A percentile compares a stretch with the other conserved stretches of the same genome.
Evolutionary conservation across 1,284 basidiomycete genomes (phyloP).

Genomic region (Neotropicomus parvogracilis): DNA sequence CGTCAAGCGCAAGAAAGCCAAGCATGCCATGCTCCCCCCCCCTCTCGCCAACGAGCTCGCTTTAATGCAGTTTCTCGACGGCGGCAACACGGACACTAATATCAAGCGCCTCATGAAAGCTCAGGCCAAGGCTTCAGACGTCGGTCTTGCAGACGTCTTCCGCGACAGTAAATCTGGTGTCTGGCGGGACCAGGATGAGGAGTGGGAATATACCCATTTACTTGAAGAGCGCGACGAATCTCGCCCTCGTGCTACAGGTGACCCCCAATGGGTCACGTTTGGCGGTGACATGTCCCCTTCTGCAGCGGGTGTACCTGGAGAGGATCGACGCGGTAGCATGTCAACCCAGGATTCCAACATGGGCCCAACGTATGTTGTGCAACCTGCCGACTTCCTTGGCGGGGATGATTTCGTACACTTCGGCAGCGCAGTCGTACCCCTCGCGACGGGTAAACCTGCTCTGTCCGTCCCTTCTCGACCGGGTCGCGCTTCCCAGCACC

Average conservation of each 20-base stretch:
- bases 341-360: conserved; percentile 54
- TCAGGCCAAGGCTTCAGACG: conserved; percentile 44
- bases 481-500: conserved; percentile 38
- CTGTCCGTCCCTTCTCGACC: conserved; percentile 39
- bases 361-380: conserved; percentile 46
- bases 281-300: conserved; percentile 22
- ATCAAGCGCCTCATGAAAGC: conserved; percentile 52
- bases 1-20: conserved; percentile 45
- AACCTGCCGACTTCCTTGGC: conserved; percentile 37
- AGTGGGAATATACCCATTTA: conserved; percentile 61
- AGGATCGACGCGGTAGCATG: conserved; percentile 42
- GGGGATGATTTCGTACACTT: conserved; percentile 36
- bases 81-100: conserved; percentile 57
- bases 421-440: conserved; percentile 15
- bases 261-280: conserved; percentile 46
- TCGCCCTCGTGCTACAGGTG: conserved; percentile 11
- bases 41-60: conserved; percentile 60
- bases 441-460: conserved; percentile 30
- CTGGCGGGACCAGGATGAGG: conserved; percentile 71
- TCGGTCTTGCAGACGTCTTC: conserved; percentile 48
- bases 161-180: conserved; percentile 57
- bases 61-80: conserved; percentile 63
- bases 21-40: conserved; percentile 38
- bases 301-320: conserved; percentile 20
- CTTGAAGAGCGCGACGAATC: conserved; percentile 35